Base-by-base conservation (phyloP, 768 basidiomycete genomes). In the Cystofilobasidium capitatum region DNA sequence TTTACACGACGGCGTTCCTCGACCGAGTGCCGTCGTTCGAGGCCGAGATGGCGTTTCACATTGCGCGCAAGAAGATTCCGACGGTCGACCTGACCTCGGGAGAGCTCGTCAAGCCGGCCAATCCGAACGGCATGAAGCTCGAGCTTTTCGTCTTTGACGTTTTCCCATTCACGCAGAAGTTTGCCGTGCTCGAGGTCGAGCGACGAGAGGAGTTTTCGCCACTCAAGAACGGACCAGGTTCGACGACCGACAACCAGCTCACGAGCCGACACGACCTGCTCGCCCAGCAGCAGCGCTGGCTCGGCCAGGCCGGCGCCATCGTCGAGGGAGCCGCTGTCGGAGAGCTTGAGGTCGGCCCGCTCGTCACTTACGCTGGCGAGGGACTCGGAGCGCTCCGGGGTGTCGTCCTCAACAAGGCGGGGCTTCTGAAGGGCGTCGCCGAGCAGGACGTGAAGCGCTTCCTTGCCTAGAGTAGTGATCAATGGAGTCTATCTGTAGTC, bases 131-230 rank as follows among this genome's bases (percentile, higher is more conserved):
- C 69, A 94, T 98, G 90, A 99, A 99, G 79, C 85, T 99, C 70
- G 96, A 99, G 78, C 81, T 93, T 80, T 99, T 99, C 79, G 88
- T 99, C 37, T 99, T 99, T 74, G 96, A 99, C 78, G 96, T 99
- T 54, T 97, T 99, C 81, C 93, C 93, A 0, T 90, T 84, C 79
- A 91, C 91, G 33, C 66, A 74, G 54, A 72, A 72, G 14, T 74
- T 79, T 26, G 84, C 88, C 35, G 90, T 97, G 45, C 78, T 98
- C 75, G 92, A 97, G 77, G 91, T 96, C 51, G 83, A 84, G 60
- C 81, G 96, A 65, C 81, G 82, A 68, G 89, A 94, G 69, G 94
- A 98, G 78, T 99, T 99, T 73, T 92, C 89, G 70, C 94, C 94
- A 40, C 78, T 99, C 76, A 99, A 99, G 81, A 99, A 99, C 74